These are phyloP conservation scores for Fragaria nilgerrensis DNA, from an alignment of 306 rosid genomes.

Conservation along the genomic window DNA sequence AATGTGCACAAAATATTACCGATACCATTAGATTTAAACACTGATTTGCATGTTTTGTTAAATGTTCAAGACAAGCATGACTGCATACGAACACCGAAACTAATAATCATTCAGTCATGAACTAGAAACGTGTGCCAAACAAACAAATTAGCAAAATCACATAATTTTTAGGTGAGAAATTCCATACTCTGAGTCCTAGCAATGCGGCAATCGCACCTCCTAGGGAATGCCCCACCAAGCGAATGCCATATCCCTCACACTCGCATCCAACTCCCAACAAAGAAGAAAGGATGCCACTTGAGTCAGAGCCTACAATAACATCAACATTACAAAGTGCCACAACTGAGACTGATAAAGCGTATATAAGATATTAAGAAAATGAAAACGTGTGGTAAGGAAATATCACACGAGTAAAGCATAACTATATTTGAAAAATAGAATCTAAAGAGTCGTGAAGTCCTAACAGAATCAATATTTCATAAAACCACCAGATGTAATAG, in stretches of 20 bases:
- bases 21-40: background rate
- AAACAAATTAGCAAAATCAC: constrained; percentile 11
- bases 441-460: background rate
- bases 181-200: constrained; percentile 79
- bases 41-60: background rate
- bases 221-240: constrained; percentile 91
- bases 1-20: background rate
- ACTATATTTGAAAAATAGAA: background rate
- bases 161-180: constrained; percentile 30
- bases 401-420: background rate
- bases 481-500: background rate
- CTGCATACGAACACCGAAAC: background rate
- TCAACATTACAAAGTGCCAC: constrained; percentile 13
- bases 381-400: background rate
- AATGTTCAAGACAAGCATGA: background rate
- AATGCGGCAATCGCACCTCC: constrained; percentile 87
- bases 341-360: background rate
- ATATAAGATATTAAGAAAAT: background rate
- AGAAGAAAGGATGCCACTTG: constrained; percentile 72
- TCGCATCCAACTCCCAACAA: constrained; percentile 79
- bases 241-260: constrained; percentile 75
- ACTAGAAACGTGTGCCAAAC: constrained; percentile 13
- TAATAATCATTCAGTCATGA: background rate
- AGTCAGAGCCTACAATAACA: constrained; percentile 59
- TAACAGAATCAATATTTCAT: background rate